Evolutionary conservation across 1,284 basidiomycete species (phyloP).

Genomic region (Rhodotorula sp.): DNA sequence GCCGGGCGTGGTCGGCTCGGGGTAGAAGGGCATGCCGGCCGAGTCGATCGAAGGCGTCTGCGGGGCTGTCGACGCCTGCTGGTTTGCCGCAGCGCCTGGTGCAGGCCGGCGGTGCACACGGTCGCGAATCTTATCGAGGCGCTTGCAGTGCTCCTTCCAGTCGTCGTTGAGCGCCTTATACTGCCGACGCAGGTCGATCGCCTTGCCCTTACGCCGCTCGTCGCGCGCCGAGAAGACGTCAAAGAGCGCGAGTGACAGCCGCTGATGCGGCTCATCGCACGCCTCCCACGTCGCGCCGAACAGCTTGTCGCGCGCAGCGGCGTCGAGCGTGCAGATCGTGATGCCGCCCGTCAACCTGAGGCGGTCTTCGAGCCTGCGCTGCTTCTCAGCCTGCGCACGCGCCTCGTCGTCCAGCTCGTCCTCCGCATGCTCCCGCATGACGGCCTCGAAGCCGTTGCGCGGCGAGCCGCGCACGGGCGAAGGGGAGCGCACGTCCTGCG

Average conservation of each 20-base stretch:
- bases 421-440: background rate
- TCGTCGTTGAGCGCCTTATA: constrained; percentile 41
- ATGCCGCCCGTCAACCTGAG: background rate
- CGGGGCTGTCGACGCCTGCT: constrained; percentile 14
- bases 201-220: constrained; percentile 35
- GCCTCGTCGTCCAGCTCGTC: background rate
- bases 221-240: constrained; percentile 35
- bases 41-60: constrained; percentile 42
- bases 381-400: background rate
- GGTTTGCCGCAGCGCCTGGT: background rate
- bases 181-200: constrained; percentile 33
- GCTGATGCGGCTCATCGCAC: constrained; percentile 19
- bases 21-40: constrained; percentile 39
- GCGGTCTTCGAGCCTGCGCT: background rate
- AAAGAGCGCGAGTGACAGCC: constrained; percentile 31
- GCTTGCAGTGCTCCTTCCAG: constrained; percentile 42
- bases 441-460: background rate
- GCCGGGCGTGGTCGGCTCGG: constrained; percentile 41
- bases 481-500: background rate
- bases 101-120: constrained; percentile 27
- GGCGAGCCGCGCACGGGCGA: too few relatives aligned
- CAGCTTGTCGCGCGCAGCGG: constrained; percentile 2
- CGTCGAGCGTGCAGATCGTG: background rate
- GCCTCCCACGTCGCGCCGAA: constrained; percentile 16
- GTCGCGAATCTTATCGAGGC: constrained; percentile 41